A percentile compares a stretch with the other conserved stretches of the same genome.
Conservation (phyloP, 306 rosid species). For the Dryas drummondii region DNA sequence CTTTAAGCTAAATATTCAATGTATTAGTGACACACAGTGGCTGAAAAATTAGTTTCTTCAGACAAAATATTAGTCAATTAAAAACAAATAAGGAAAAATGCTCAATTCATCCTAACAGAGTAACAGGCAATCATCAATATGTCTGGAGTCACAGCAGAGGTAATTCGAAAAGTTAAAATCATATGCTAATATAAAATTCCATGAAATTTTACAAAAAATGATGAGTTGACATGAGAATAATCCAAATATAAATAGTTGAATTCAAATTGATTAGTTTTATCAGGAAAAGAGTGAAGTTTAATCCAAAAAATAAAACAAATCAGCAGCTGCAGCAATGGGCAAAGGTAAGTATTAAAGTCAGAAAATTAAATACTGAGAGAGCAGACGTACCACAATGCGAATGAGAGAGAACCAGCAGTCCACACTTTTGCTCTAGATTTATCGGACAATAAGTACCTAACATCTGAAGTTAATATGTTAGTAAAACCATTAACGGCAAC, state of each 20-base stretch:
- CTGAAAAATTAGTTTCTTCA: neutral
- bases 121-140: neutral
- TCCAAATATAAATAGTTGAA: neutral
- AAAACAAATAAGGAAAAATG: neutral
- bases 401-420: conserved; percentile 80
- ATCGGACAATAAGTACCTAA: conserved; percentile 73
- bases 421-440: conserved; percentile 73
- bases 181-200: neutral
- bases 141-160: neutral
- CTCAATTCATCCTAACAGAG: neutral
- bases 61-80: neutral
- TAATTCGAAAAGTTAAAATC: neutral
- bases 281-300: neutral
- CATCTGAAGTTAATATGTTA: conserved; percentile 68
- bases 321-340: neutral
- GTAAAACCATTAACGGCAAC: conserved; percentile 55
- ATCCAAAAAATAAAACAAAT: neutral
- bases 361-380: conserved; percentile 6
- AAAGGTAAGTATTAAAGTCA: neutral
- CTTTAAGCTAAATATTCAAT: neutral
- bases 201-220: neutral
- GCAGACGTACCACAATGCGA: conserved; percentile 76
- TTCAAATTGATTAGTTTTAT: neutral
- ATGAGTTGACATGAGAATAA: neutral
- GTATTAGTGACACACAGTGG: neutral